phyloP scores from a whole-genome alignment of 805 yeast species.

The Saccharomycopsis fermentans region DNA sequence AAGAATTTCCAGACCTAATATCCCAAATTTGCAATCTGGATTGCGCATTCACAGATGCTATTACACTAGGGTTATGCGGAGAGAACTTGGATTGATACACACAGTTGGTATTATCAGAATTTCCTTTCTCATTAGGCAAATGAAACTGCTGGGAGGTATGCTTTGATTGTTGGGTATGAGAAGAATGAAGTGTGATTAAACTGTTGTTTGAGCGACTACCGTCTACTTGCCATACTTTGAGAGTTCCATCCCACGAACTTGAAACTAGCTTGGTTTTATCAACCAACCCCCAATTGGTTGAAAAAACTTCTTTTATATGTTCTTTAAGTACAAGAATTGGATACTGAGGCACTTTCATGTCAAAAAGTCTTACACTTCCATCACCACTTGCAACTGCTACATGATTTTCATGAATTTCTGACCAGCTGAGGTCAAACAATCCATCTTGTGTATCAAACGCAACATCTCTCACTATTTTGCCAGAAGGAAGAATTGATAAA shows the following conservation, averaged over 20 bases:
- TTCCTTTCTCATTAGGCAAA: constrained; percentile 12
- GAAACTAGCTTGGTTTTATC: constrained; percentile 62
- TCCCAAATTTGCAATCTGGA: constrained; percentile 80
- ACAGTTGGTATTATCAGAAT: constrained; percentile 40
- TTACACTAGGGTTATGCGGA: constrained; percentile 67
- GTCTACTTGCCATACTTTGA: constrained; percentile 51
- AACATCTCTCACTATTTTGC: constrained; percentile 43
- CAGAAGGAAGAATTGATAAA: constrained; percentile 57
- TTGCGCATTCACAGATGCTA: constrained; percentile 65
- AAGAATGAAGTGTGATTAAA: constrained; percentile 39
- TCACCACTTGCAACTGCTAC: constrained; percentile 79
- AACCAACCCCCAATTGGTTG: constrained; percentile 63
- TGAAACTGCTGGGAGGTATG: constrained; percentile 19
- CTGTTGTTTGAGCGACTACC: constrained; percentile 39
- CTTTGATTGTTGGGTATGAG: constrained; percentile 15
- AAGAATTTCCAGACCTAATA: constrained; percentile 53
- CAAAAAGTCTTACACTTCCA: constrained; percentile 78
- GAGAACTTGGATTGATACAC: constrained; percentile 74
- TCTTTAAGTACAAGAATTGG: constrained; percentile 71
- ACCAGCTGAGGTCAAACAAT: constrained; percentile 80
- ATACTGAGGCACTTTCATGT: constrained; percentile 51
- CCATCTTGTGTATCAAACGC: constrained; percentile 91
- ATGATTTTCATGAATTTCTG: constrained; percentile 84
- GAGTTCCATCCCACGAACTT: constrained; percentile 87
- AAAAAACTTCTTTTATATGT: constrained; percentile 66